Evolutionary conservation across 306 rosid species (phyloP).

Genomic region (Cucurbita maxima): DNA sequence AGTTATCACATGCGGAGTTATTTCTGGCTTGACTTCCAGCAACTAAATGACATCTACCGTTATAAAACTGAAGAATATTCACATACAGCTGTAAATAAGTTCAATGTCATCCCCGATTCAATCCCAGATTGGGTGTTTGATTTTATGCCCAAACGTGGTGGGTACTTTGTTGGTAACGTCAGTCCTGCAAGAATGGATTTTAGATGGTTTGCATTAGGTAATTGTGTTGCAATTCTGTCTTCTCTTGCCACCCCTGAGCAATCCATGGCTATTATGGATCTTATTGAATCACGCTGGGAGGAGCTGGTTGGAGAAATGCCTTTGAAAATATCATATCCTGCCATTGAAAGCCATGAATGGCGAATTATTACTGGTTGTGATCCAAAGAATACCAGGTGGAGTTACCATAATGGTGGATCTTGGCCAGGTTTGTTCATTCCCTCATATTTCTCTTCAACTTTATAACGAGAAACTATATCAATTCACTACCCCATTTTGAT

Average conservation of each 20-base stretch:
- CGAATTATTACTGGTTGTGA: conserved; percentile 13
- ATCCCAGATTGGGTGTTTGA: conserved; percentile 14
- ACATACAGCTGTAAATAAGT: conserved; percentile 16
- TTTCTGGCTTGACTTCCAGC: conserved; percentile 13
- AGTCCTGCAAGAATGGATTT: conserved; percentile 15
- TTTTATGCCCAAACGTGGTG: conserved; percentile 14
- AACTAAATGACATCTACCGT: conserved; percentile 14
- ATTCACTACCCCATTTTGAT: no score
- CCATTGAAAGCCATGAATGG: conserved; percentile 13
- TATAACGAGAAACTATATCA: no score
- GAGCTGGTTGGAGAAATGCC: conserved; percentile 17
- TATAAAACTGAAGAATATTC: conserved; percentile 14
- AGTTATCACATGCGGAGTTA: conserved; percentile 16
- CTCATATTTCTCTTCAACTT: not conserved
- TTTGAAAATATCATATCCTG: conserved; percentile 12
- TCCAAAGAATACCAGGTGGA: conserved; percentile 17
- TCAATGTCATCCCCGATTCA: conserved; percentile 13
- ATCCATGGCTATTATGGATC: conserved; percentile 15
- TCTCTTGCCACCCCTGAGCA: conserved; percentile 16
- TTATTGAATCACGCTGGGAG: conserved; percentile 15
- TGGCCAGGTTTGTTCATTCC: conserved; percentile 11
- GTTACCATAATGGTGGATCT: conserved; percentile 16
- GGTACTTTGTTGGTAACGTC: conserved; percentile 14
- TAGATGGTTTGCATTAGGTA: conserved; percentile 14
- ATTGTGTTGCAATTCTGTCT: conserved; percentile 13